phyloP scores from a whole-genome alignment of 345 rosid species.

The Litchi chinensis region DNA sequence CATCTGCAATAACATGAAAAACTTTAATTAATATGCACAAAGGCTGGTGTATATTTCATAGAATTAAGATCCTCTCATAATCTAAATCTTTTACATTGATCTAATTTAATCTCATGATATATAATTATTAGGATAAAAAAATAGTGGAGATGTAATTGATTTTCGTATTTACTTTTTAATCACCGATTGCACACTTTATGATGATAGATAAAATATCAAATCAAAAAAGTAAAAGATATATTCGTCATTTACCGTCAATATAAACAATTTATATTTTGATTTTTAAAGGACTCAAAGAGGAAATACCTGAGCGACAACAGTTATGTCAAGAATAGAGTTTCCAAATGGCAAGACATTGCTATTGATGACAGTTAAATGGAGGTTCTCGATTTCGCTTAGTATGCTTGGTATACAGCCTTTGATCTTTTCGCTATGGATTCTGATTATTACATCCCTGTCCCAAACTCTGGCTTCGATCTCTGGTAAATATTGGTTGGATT shows the following conservation, averaged over 20 bases:
- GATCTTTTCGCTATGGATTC: conserved; percentile 64
- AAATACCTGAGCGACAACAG: conserved; percentile 68
- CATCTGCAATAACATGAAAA: conserved; percentile 50
- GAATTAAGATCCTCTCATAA: no score
- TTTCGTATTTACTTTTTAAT: no score
- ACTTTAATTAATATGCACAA: background rate
- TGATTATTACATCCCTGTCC: conserved; percentile 52
- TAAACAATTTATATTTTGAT: no score
- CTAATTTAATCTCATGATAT: no score
- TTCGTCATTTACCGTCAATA: no score
- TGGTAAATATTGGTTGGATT: conserved; percentile 36
- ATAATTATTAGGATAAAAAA: no score
- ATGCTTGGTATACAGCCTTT: conserved; percentile 45
- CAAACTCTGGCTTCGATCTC: conserved; percentile 74
- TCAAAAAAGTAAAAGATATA: no score
- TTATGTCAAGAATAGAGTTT: conserved; percentile 54
- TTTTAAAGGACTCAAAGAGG: background rate
- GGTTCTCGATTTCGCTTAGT: conserved; percentile 50
- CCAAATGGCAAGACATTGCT: conserved; percentile 62
- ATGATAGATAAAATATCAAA: no score
- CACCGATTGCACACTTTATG: no score
- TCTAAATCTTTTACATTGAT: no score
- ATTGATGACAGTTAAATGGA: conserved; percentile 43
- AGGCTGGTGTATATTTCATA: background rate
- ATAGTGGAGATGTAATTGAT: no score